Evolutionary conservation across 2,329 filamentous ascomycete genomes (phyloP).

Genomic region (Fusarium sp.): DNA sequence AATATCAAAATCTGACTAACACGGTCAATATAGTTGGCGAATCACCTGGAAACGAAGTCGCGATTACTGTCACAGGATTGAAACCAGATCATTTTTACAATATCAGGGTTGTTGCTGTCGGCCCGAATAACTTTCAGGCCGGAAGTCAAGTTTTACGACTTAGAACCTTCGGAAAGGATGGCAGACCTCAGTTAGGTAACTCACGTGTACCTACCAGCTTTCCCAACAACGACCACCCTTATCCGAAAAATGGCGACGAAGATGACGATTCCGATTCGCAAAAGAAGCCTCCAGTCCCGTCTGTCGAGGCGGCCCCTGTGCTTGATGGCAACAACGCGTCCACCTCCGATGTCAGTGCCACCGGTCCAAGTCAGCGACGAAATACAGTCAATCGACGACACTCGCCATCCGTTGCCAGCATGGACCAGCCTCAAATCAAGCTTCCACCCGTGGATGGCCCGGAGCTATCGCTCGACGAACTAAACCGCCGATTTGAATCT

Average conservation of each 20-base stretch:
- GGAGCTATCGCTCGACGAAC: slow-evolving; percentile 76
- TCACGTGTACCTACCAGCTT: slow-evolving; percentile 68
- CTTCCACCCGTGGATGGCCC: slow-evolving; percentile 63
- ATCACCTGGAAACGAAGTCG: slow-evolving; percentile 64
- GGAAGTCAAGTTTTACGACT: slow-evolving; percentile 88
- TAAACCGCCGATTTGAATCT: slow-evolving; percentile 83
- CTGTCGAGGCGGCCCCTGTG: slow-evolving; percentile 70
- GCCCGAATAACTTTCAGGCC: slow-evolving; percentile 91
- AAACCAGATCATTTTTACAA: slow-evolving; percentile 92
- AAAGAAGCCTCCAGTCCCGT: slow-evolving; percentile 61
- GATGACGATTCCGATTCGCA: slow-evolving; percentile 61
- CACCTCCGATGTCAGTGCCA: slow-evolving; percentile 71
- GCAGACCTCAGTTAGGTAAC: slow-evolving; percentile 69
- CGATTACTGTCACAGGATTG: slow-evolving; percentile 91
- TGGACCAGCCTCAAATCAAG: slow-evolving; percentile 62
- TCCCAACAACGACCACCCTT: slow-evolving; percentile 62
- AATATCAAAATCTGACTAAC: slow-evolving; percentile 23
- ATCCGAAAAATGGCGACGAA: slow-evolving; percentile 55
- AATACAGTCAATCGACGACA: slow-evolving; percentile 78
- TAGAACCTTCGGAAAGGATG: slow-evolving; percentile 77
- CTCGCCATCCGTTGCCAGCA: slow-evolving; percentile 75
- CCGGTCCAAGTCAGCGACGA: slow-evolving; percentile 52
- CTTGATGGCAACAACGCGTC: slow-evolving; percentile 71
- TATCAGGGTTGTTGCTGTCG: slow-evolving; percentile 91
- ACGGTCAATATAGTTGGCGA: slow-evolving; percentile 75